Percentiles rank a stretch among this genome's conserved stretches.
phyloP scores from a whole-genome alignment of 495 filamentous ascomycete genomes.

The Penicillium macrosclerotiorum region DNA sequence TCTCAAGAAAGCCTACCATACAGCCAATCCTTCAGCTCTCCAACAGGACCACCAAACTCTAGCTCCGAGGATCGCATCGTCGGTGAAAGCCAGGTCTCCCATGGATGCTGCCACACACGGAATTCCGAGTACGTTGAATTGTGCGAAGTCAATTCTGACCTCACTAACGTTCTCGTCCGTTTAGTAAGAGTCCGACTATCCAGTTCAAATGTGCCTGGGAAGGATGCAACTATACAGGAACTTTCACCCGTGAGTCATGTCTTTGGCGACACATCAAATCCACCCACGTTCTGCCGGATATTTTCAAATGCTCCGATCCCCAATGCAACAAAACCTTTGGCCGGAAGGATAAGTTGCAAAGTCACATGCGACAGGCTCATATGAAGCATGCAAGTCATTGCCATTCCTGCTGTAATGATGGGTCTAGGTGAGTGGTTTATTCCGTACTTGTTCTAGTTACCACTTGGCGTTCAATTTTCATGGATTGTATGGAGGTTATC shows the following conservation, averaged over 20 bases:
- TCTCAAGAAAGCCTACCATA: not conserved
- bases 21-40: not conserved
- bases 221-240: conserved; percentile 13
- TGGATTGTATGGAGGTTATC: not conserved
- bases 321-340: conserved; percentile 16
- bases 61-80: not conserved
- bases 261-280: conserved; percentile 22
- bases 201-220: conserved; percentile 15
- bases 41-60: not conserved
- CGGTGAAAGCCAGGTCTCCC: not conserved
- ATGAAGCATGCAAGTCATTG: not conserved
- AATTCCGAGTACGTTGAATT: not conserved
- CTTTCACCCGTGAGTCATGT: conserved; percentile 13
- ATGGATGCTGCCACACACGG: not conserved
- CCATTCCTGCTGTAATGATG: not conserved
- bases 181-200: not conserved
- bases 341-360: conserved; percentile 14
- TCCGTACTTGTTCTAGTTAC: too few species aligned
- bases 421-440: too few species aligned
- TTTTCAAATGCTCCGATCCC: conserved; percentile 10
- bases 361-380: conserved; percentile 10
- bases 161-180: not conserved
- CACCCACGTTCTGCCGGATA: conserved; percentile 15
- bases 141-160: too few species aligned
- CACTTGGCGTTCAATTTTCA: not conserved